These are phyloP conservation scores for Cucurbita moschata DNA, from an alignment of 306 rosid genomes.

Conservation along the genomic window DNA sequence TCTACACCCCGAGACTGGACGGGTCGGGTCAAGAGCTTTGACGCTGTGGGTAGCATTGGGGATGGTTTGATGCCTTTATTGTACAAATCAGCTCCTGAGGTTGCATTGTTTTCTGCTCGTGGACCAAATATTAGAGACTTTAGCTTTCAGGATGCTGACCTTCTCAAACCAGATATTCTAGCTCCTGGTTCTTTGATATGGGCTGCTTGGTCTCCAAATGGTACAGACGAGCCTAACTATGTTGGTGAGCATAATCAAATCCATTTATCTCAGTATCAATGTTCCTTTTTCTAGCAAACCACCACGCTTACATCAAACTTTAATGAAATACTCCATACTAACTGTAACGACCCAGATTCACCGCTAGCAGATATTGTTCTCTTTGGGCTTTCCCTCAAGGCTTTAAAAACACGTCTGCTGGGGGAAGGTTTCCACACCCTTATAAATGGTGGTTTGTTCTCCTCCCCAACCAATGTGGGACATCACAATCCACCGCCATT, in stretches of 20 bases:
- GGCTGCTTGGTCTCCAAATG: slow-evolving; percentile 99
- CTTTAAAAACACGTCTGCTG: no score
- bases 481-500: no score
- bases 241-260: slow-evolving; percentile 33
- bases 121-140: slow-evolving; percentile 94
- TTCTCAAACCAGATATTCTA: slow-evolving; percentile 93
- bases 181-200: slow-evolving; percentile 98
- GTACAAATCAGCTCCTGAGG: slow-evolving; percentile 96
- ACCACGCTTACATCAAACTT: background rate
- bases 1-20: slow-evolving; percentile 97
- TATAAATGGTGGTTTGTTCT: no score
- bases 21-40: slow-evolving; percentile 82
- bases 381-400: no score
- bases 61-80: slow-evolving; percentile 84
- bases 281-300: background rate
- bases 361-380: no score
- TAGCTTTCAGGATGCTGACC: slow-evolving; percentile 92
- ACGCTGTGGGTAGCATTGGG: slow-evolving; percentile 69
- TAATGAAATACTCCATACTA: background rate
- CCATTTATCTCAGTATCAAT: background rate
- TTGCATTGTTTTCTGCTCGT: slow-evolving; percentile 86
- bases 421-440: no score
- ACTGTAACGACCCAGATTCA: background rate
- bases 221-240: slow-evolving; percentile 90
- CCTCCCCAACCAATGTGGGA: no score